Evolutionary conservation across 1,284 basidiomycete genomes (phyloP).

Genomic region (Moniliophthora roreri): DNA sequence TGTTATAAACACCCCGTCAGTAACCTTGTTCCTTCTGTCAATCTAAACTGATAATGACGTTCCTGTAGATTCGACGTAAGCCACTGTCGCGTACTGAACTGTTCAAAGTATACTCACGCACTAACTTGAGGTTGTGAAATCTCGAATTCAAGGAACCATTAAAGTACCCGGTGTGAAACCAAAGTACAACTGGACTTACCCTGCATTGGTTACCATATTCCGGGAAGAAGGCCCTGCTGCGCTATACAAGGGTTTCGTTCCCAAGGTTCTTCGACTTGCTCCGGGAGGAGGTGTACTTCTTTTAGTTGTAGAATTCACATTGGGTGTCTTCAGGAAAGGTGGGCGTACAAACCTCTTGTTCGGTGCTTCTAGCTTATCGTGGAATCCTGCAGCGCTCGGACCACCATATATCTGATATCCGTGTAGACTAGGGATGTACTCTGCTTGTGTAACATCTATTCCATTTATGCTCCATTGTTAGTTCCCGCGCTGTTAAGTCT

Average conservation of each 20-base stretch:
- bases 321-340: constrained; percentile 75
- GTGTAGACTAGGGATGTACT: too few relatives aligned
- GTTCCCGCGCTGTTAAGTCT: too few relatives aligned
- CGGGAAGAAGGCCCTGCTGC: constrained; percentile 89
- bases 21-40: constrained; percentile 12
- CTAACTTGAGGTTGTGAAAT: constrained; percentile 87
- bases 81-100: constrained; percentile 2
- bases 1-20: constrained; percentile 75
- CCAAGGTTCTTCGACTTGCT: constrained; percentile 84
- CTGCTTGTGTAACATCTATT: too few relatives aligned
- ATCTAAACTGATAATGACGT: neutral
- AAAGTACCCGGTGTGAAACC: constrained; percentile 67
- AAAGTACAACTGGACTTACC: constrained; percentile 95
- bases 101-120: constrained; percentile 9
- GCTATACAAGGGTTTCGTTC: constrained; percentile 93
- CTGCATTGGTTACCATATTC: constrained; percentile 76
- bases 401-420: constrained; percentile 32
- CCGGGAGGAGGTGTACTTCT: constrained; percentile 95
- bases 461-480: too few relatives aligned
- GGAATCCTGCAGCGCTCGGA: constrained; percentile 28
- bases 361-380: neutral
- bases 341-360: too few relatives aligned
- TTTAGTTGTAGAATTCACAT: constrained; percentile 86
- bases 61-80: constrained; percentile 55
- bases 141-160: constrained; percentile 84